Percentiles rank a stretch among this genome's conserved stretches.
Conservation (phyloP, 2,329 filamentous ascomycete genomes). For the Epichloe festucae region DNA sequence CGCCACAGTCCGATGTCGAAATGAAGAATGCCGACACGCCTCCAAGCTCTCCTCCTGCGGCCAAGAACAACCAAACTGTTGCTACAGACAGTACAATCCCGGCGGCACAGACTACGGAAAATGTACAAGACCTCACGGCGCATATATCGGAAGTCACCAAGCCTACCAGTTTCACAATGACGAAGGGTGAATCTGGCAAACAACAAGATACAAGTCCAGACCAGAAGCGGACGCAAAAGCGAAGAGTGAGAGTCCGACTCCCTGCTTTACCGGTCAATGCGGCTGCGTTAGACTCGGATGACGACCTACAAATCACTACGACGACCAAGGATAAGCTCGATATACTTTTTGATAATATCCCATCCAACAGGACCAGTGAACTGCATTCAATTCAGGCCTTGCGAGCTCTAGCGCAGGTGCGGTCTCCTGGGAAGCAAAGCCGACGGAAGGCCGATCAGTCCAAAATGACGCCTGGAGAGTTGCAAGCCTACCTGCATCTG, state of each 20-base stretch:
- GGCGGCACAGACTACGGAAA: not conserved
- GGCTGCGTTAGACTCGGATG: conserved; percentile 34
- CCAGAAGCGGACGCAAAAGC: conserved; percentile 24
- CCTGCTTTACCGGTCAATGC: conserved; percentile 27
- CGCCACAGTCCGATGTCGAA: conserved; percentile 40
- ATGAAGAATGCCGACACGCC: conserved; percentile 46
- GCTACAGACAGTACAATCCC: not conserved
- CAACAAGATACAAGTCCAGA: conserved; percentile 32
- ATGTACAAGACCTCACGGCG: not conserved
- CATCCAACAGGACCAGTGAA: conserved; percentile 49
- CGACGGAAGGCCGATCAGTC: conserved; percentile 30
- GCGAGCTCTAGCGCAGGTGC: conserved; percentile 62
- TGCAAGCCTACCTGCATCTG: conserved; percentile 54
- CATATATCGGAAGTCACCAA: not conserved
- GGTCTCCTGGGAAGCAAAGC: conserved; percentile 44
- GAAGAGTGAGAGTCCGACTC: conserved; percentile 38
- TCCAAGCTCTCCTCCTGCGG: conserved; percentile 52
- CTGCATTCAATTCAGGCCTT: conserved; percentile 51
- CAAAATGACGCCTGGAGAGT: conserved; percentile 54
- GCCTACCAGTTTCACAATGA: not conserved
- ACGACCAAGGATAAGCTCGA: conserved; percentile 39
- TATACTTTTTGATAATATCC: conserved; percentile 58
- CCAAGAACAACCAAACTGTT: conserved; percentile 17
- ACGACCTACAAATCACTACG: conserved; percentile 51
- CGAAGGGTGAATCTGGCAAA: conserved; percentile 43